A percentile compares a stretch with the other conserved stretches of the same genome.
phyloP scores from a whole-genome alignment of 805 yeast species.

The Wickerhamiella sorbophila region DNA sequence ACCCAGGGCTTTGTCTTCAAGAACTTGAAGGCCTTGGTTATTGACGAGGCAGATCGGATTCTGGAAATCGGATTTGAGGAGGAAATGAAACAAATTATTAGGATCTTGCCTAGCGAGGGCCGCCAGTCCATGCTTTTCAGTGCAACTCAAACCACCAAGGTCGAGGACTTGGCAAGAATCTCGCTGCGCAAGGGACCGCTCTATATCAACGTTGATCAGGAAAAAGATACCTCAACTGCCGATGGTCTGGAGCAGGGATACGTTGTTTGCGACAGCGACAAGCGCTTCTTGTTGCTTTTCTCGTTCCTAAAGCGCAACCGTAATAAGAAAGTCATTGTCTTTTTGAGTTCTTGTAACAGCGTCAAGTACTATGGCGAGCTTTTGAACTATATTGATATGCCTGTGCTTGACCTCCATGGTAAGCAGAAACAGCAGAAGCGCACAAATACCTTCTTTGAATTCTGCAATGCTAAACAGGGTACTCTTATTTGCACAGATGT shows the following conservation, averaged over 20 bases:
- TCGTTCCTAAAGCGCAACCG: slow-evolving; percentile 87
- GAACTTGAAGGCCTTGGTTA: slow-evolving; percentile 82
- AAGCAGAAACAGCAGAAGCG: slow-evolving; percentile 98
- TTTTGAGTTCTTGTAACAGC: slow-evolving; percentile 90
- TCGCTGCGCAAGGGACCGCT: slow-evolving; percentile 87
- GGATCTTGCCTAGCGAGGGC: slow-evolving; percentile 79
- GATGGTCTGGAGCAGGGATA: slow-evolving; percentile 98
- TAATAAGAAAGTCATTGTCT: slow-evolving; percentile 80
- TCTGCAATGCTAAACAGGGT: slow-evolving; percentile 93
- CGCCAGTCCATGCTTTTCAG: slow-evolving; percentile 96
- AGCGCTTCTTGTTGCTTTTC: slow-evolving; percentile 75
- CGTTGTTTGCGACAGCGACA: slow-evolving; percentile 93
- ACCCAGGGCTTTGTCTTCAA: slow-evolving; percentile 88
- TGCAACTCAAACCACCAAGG: slow-evolving; percentile 99
- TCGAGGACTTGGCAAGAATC: slow-evolving; percentile 93
- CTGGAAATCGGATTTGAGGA: slow-evolving; percentile 97
- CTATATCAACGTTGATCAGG: slow-evolving; percentile 84
- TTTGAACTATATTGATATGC: slow-evolving; percentile 88
- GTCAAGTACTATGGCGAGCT: slow-evolving; percentile 94
- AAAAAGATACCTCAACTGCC: slow-evolving; percentile 75
- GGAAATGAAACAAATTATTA: slow-evolving; percentile 94
- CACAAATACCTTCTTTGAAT: slow-evolving; percentile 95
- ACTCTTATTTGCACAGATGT: slow-evolving; percentile 92
- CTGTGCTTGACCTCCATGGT: slow-evolving; percentile 92
- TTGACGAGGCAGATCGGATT: slow-evolving; percentile 97